Evolutionary conservation across 2,329 filamentous ascomycete genomes (phyloP).

Genomic region (Fusarium domesticum): DNA sequence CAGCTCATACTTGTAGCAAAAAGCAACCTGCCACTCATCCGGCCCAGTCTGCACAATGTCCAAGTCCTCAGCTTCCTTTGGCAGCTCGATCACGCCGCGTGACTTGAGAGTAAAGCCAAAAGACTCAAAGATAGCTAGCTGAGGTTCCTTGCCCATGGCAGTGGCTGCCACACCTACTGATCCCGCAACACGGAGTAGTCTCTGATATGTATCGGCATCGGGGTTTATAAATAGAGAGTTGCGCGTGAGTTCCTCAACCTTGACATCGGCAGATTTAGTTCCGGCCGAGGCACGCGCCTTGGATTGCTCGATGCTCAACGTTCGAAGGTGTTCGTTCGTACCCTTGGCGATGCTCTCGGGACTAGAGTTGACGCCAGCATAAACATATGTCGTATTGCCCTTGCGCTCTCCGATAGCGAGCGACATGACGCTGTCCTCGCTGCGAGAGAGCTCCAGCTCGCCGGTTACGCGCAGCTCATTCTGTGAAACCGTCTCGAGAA

Average conservation of each 20-base stretch:
- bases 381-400: constrained; percentile 52
- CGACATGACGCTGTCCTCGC: constrained; percentile 87
- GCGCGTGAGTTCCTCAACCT: constrained; percentile 52
- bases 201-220: constrained; percentile 56
- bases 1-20: constrained; percentile 74
- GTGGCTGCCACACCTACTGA: constrained; percentile 77
- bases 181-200: constrained; percentile 55
- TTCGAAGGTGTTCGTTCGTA: constrained; percentile 80
- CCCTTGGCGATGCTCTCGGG: constrained; percentile 67
- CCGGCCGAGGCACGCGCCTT: constrained; percentile 33
- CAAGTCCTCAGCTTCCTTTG: constrained; percentile 63
- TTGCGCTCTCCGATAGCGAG: constrained; percentile 66
- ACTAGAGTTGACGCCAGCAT: constrained; percentile 83
- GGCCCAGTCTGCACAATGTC: constrained; percentile 63
- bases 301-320: constrained; percentile 59
- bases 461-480: constrained; percentile 61
- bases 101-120: constrained; percentile 46
- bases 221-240: constrained; percentile 50
- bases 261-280: constrained; percentile 31
- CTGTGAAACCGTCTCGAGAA: constrained; percentile 67
- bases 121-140: constrained; percentile 75
- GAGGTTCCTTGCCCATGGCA: constrained; percentile 69
- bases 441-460: constrained; percentile 73
- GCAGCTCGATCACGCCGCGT: constrained; percentile 49
- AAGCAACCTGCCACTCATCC: constrained; percentile 68